Percentiles rank a stretch among this genome's conserved stretches.
These are phyloP conservation scores for Inosperma sp. DNA, from an alignment of 768 basidiomycete genomes.

Conservation along the genomic window DNA sequence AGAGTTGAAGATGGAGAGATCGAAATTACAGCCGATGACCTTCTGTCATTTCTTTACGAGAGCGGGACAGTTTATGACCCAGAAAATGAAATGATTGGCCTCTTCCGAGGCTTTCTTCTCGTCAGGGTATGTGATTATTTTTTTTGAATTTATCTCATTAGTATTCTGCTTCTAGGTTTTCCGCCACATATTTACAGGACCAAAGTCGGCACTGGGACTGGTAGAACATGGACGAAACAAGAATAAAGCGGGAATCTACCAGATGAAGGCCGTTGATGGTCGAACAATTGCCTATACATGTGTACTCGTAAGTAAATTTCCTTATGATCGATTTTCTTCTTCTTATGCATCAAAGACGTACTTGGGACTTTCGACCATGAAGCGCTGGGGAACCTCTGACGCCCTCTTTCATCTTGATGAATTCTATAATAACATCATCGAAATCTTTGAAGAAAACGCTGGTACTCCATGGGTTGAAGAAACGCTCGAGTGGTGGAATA, in stretches of 20 bases:
- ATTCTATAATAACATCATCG: not conserved
- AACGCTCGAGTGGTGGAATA: not conserved
- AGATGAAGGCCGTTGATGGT: not conserved
- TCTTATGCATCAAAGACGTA: not conserved
- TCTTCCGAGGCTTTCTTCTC: slow-evolving; percentile 11
- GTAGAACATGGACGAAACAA: slow-evolving; percentile 1
- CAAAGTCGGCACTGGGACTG: not conserved
- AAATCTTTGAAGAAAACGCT: not conserved
- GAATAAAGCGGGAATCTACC: slow-evolving; percentile 4
- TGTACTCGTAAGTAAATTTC: not conserved
- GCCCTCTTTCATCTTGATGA: not conserved
- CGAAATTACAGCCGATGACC: not conserved
- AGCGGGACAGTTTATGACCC: slow-evolving; percentile 1
- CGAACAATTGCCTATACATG: slow-evolving; percentile 1
- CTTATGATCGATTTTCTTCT: not conserved
- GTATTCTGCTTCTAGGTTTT: not conserved
- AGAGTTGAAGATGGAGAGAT: slow-evolving; percentile 1
- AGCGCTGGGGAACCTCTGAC: not conserved
- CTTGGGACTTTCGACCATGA: not conserved
- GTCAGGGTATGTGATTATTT: slow-evolving; percentile 4
- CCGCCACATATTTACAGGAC: slow-evolving; percentile 5
- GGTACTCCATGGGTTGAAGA: not conserved
- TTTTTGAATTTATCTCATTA: not conserved
- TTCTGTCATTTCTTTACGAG: slow-evolving; percentile 11
- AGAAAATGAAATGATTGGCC: not conserved